These are phyloP conservation scores for Scheffersomyces spartinae DNA, from an alignment of 805 yeast genomes.

Conservation along the genomic window DNA sequence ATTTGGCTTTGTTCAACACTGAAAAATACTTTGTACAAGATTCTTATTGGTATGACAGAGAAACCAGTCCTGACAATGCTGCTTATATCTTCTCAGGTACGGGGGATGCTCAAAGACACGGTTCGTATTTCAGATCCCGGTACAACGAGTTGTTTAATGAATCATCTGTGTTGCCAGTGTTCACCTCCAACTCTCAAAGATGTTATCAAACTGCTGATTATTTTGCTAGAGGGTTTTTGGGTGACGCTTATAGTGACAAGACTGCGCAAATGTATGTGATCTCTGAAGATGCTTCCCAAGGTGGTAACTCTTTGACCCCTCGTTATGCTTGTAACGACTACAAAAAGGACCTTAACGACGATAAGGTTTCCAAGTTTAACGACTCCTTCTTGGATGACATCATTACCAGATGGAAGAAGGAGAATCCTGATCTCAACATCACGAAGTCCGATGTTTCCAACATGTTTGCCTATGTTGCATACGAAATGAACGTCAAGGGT, in stretches of 20 bases:
- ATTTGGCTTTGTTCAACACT: constrained; percentile 40
- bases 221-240: constrained; percentile 52
- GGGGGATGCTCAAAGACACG: constrained; percentile 36
- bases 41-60: constrained; percentile 32
- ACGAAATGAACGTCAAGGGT: constrained; percentile 62
- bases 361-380: constrained; percentile 17
- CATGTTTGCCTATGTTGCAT: constrained; percentile 59
- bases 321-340: constrained; percentile 31
- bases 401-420: constrained; percentile 41
- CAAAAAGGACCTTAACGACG: constrained; percentile 18
- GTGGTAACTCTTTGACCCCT: constrained; percentile 53
- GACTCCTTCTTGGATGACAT: constrained; percentile 38
- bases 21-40: constrained; percentile 38
- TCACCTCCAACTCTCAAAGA: constrained; percentile 43
- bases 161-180: constrained; percentile 32
- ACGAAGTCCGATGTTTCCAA: constrained; percentile 39
- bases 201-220: constrained; percentile 42
- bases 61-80: constrained; percentile 35
- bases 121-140: constrained; percentile 33
- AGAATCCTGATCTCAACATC: constrained; percentile 44
- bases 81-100: constrained; percentile 41
- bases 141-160: constrained; percentile 36
- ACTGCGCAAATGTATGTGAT: constrained; percentile 26
- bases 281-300: constrained; percentile 35
- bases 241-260: constrained; percentile 24